These are phyloP conservation scores for Fagopyrum esculentum DNA, from an alignment of 148 eudicot genomes.

Conservation along the genomic window DNA sequence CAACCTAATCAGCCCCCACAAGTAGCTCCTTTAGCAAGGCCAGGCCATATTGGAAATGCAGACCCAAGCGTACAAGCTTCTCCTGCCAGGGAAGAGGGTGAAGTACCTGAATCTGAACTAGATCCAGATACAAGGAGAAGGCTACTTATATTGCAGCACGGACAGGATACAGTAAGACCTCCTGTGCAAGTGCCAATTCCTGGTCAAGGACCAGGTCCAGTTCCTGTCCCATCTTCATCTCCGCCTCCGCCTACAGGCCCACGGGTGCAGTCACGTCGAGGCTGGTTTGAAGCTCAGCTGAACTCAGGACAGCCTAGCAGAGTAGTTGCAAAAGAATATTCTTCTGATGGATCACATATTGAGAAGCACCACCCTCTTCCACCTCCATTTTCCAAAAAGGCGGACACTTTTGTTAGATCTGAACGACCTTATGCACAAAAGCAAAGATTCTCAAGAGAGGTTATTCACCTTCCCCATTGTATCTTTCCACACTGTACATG, in stretches of 20 bases:
- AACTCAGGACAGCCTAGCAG: slow-evolving; percentile 42
- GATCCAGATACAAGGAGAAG: slow-evolving; percentile 98
- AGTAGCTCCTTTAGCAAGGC: slow-evolving; percentile 42
- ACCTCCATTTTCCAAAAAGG: slow-evolving; percentile 52
- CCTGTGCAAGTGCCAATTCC: slow-evolving; percentile 44
- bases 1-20: slow-evolving; percentile 39
- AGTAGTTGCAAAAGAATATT: slow-evolving; percentile 39
- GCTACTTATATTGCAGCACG: slow-evolving; percentile 95
- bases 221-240: slow-evolving; percentile 30
- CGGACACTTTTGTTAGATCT: slow-evolving; percentile 44
- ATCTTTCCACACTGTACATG: background rate
- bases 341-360: slow-evolving; percentile 44
- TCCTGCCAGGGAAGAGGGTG: slow-evolving; percentile 97
- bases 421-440: slow-evolving; percentile 46
- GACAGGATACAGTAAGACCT: slow-evolving; percentile 58
- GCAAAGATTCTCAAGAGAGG: slow-evolving; percentile 75
- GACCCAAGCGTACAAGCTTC: slow-evolving; percentile 72
- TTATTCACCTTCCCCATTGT: slow-evolving; percentile 19
- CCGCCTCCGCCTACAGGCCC: slow-evolving; percentile 41
- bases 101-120: slow-evolving; percentile 93
- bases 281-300: slow-evolving; percentile 87
- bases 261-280: slow-evolving; percentile 54
- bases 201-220: slow-evolving; percentile 19
- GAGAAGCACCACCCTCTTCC: slow-evolving; percentile 58
- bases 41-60: slow-evolving; percentile 42